phyloP scores from a whole-genome alignment of 208 protist genomes.

The Crithidia expoeki region DNA sequence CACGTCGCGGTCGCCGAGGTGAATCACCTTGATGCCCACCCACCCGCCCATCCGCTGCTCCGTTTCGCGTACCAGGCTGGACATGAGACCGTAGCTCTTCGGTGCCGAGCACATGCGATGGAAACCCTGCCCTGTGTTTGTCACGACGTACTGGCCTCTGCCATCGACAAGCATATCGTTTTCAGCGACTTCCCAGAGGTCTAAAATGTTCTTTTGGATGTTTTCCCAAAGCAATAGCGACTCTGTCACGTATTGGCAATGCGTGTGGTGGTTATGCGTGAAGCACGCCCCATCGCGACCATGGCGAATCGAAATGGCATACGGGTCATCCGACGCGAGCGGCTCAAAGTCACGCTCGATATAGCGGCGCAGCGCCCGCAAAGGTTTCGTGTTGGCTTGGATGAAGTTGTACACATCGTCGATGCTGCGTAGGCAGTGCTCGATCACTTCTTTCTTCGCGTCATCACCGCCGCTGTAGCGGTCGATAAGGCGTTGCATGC shows the following conservation, averaged over 20 bases:
- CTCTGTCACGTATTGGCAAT: slow-evolving; percentile 96
- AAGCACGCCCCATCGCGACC: slow-evolving; percentile 90
- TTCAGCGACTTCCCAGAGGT: slow-evolving; percentile 94
- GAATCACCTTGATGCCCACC: slow-evolving; percentile 97
- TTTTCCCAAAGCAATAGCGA: slow-evolving; percentile 96
- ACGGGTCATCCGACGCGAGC: slow-evolving; percentile 28
- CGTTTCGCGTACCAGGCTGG: slow-evolving; percentile 69
- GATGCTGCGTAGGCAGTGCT: slow-evolving; percentile 94
- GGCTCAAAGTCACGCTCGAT: slow-evolving; percentile 71
- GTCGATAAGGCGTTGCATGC: slow-evolving; percentile 57
- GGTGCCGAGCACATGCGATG: slow-evolving; percentile 94
- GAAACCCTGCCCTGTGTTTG: slow-evolving; percentile 95
- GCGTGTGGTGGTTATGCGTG: slow-evolving; percentile 92
- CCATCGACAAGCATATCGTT: slow-evolving; percentile 90
- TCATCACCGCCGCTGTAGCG: slow-evolving; percentile 52
- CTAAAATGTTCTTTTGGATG: slow-evolving; percentile 93
- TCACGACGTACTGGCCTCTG: slow-evolving; percentile 66
- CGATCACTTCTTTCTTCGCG: slow-evolving; percentile 43
- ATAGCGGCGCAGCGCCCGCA: slow-evolving; percentile 58
- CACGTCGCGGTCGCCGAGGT: slow-evolving; percentile 97
- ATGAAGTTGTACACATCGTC: slow-evolving; percentile 94
- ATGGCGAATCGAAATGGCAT: slow-evolving; percentile 53
- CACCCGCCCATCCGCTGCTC: slow-evolving; percentile 88
- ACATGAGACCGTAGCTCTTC: slow-evolving; percentile 85
- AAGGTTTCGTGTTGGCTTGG: slow-evolving; percentile 72